Evolutionary conservation across 2,329 filamentous ascomycete genomes (phyloP).

Genomic region (Diaporthe destruens): DNA sequence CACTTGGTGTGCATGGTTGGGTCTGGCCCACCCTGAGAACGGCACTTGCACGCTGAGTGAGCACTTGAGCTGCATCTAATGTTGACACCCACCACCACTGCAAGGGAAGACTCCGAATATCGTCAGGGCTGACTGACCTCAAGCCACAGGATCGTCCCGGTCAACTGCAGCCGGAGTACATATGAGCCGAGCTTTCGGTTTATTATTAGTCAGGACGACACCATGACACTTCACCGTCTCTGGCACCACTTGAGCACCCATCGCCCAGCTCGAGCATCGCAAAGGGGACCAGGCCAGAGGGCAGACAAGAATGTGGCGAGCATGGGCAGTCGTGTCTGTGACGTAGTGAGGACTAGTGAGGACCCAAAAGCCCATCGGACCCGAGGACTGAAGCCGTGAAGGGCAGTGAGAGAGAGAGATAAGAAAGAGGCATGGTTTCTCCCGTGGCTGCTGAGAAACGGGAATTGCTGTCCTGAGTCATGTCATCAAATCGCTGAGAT

Average conservation of each 20-base stretch:
- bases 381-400: background rate
- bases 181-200: background rate
- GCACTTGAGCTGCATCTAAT: constrained; percentile 3
- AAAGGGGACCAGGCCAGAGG: background rate
- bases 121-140: background rate
- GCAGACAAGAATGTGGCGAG: background rate
- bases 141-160: background rate
- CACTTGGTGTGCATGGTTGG: constrained; percentile 24
- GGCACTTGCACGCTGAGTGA: background rate
- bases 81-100: background rate
- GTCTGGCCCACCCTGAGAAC: constrained; percentile 7
- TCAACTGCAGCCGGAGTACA: background rate
- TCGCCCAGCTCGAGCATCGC: background rate
- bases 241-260: background rate
- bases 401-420: constrained; percentile 32
- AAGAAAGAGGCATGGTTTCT: constrained; percentile 16
- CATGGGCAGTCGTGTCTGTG: background rate
- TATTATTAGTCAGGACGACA: background rate
- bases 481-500: constrained; percentile 17
- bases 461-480: constrained; percentile 29
- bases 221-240: background rate
- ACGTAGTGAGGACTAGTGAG: constrained; percentile 8
- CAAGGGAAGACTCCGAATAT: background rate
- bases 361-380: constrained; percentile 1
- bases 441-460: constrained; percentile 26